Evolutionary conservation across 106 monocot species (phyloP).

Genomic region (Agapanthus africanus): DNA sequence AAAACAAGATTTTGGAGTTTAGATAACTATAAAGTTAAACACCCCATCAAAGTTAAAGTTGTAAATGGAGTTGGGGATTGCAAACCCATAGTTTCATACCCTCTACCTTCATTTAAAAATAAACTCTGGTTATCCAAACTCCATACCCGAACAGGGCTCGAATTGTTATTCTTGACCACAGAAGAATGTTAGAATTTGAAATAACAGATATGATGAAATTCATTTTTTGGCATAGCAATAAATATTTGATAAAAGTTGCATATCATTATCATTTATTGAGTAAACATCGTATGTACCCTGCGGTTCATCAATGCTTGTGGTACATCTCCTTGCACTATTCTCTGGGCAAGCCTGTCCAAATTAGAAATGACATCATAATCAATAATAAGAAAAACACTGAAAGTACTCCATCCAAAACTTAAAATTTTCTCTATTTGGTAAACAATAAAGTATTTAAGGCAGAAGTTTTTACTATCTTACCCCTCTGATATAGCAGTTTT

Average conservation of each 20-base stretch:
- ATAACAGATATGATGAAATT: not conserved
- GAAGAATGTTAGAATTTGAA: not conserved
- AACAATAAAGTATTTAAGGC: too few relatives aligned
- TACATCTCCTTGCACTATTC: slow-evolving; percentile 97
- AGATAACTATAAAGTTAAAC: too few relatives aligned
- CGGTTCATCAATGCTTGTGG: slow-evolving; percentile 98
- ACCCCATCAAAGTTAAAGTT: too few relatives aligned
- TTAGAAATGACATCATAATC: slow-evolving; percentile 2
- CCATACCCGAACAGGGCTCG: too few relatives aligned
- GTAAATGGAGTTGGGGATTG: too few relatives aligned
- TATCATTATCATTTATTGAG: too few relatives aligned
- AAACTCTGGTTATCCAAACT: too few relatives aligned
- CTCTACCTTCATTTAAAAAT: too few relatives aligned
- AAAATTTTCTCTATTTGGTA: too few relatives aligned
- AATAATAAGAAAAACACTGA: not conserved
- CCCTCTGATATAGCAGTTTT: slow-evolving; percentile 99
- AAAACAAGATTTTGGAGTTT: too few relatives aligned
- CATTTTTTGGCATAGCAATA: not conserved
- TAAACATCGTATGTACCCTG: slow-evolving; percentile 62
- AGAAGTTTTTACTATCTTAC: slow-evolving; percentile 37
- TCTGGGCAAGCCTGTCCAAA: slow-evolving; percentile 83
- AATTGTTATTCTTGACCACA: not conserved
- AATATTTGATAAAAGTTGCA: not conserved
- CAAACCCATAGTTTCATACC: too few relatives aligned
- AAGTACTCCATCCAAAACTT: not conserved